Conservation (phyloP, 176 grass and related monocot genomes). For the Puya raimondii region DNA sequence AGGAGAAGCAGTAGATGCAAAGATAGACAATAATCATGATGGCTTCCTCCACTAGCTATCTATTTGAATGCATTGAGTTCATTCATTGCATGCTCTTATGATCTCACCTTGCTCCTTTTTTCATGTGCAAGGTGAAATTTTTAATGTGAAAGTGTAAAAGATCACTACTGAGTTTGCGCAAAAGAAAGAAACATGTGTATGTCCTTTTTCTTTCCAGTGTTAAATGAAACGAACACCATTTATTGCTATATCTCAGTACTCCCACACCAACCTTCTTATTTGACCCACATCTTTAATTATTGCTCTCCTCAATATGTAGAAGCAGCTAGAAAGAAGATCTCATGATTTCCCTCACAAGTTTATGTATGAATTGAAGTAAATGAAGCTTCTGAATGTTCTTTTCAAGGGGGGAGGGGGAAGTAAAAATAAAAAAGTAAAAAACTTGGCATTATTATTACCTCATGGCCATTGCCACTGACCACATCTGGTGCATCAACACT, state of each 20-base stretch:
- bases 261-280: conserved; percentile 6
- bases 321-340: background rate
- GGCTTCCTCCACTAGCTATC: conserved; percentile 17
- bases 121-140: background rate
- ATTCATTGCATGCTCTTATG: conserved; percentile 23
- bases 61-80: conserved; percentile 26
- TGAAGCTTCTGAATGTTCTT: background rate
- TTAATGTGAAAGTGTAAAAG: background rate
- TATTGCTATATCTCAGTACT: conserved; percentile 1
- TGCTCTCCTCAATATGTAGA: background rate
- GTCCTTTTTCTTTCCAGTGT: background rate
- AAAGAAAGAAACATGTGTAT: no score
- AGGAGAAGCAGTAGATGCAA: background rate
- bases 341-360: no score
- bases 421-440: background rate
- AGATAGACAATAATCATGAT: conserved; percentile 20
- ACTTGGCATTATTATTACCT: conserved; percentile 31
- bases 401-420: background rate
- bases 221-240: conserved; percentile 9
- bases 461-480: conserved; percentile 82
- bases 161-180: no score
- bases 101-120: conserved; percentile 6
- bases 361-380: no score
- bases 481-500: conserved; percentile 52
- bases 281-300: conserved; percentile 15